A percentile compares a stretch with the other conserved stretches of the same genome.
phyloP scores from a whole-genome alignment of 768 basidiomycete species.

The Podaxis sp. region DNA sequence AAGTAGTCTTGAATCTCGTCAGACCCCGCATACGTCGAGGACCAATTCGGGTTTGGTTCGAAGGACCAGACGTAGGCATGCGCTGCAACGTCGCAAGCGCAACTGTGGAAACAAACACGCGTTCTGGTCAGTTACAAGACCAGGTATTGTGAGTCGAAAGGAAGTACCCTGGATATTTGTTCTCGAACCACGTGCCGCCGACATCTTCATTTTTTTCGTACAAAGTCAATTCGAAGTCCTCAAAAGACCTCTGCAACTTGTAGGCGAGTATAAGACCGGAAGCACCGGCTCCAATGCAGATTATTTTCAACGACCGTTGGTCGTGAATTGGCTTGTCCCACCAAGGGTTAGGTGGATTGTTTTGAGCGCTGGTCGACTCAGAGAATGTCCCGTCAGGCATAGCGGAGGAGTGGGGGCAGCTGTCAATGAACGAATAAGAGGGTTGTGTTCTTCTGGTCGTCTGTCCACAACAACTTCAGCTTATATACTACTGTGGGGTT shows the following conservation, averaged over 20 bases:
- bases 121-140: background rate
- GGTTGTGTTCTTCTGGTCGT: background rate
- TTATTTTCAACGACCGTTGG: conserved; percentile 28
- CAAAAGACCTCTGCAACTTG: conserved; percentile 35
- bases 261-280: conserved; percentile 34
- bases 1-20: conserved; percentile 32
- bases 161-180: conserved; percentile 34
- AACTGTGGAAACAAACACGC: conserved; percentile 16
- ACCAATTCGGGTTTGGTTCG: conserved; percentile 33
- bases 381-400: conserved; percentile 10
- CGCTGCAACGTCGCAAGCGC: conserved; percentile 33
- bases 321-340: conserved; percentile 26
- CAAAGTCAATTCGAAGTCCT: conserved; percentile 29
- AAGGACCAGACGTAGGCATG: conserved; percentile 34
- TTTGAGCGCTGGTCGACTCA: background rate
- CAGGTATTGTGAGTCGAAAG: background rate
- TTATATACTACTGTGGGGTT: background rate
- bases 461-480: background rate
- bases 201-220: conserved; percentile 36
- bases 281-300: conserved; percentile 36
- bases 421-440: background rate
- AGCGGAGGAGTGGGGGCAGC: background rate
- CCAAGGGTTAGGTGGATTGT: conserved; percentile 3
- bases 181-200: conserved; percentile 36
- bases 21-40: conserved; percentile 29